Base-by-base conservation (phyloP, 2,329 filamentous ascomycete species). In the Fusarium luffae region DNA sequence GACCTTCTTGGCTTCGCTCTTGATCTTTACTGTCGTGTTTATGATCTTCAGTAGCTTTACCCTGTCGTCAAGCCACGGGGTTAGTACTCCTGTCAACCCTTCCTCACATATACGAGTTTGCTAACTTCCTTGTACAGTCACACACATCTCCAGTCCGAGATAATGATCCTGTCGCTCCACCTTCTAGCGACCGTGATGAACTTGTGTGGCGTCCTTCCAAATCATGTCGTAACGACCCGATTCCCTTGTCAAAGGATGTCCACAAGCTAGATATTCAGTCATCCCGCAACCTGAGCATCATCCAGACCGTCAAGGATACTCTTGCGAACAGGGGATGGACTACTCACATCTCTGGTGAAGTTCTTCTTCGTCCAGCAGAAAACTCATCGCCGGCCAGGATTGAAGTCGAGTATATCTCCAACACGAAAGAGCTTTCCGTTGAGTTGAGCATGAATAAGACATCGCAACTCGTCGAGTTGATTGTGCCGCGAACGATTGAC, bases 371-470 rank as follows among this genome's bases (percentile, higher is more conserved):
- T 76, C 69, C 80, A 70, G 41, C 72, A 14, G 74, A 78, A 18
- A 28, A 71, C 25, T 77, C 75, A 4, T 78, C 79, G 1, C 59
- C 70, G 4, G 80, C 83, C 5, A 77, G 73, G 4, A 69, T 87
- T 37, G 79, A 83, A 2, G 50, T 88, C 8, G 80, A 87, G 65
- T 75, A 82, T 30, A 75, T 82, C 27, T 80, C 81, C 57, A 88
- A 86, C 68, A 78, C 85, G 68, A 75, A 81, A 7, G 68, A 74
- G 13, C 69, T 88, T 54, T 51, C 68, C 4, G 68, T 83, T n/a
- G 63, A 74, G 7, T 54, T 81, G 14, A 60, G 76, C 4, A 79
- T 78, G 40, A 73, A 83, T 54, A 68, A 76, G 16, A 68, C 75
- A 1, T 37, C 64, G 1, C 85, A 87, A 67, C 30, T 41, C 5